A percentile compares a stretch with the other conserved stretches of the same genome.
Evolutionary conservation across 2,329 filamentous ascomycete species (phyloP).

Genomic region (Monosporascus cannonballus): DNA sequence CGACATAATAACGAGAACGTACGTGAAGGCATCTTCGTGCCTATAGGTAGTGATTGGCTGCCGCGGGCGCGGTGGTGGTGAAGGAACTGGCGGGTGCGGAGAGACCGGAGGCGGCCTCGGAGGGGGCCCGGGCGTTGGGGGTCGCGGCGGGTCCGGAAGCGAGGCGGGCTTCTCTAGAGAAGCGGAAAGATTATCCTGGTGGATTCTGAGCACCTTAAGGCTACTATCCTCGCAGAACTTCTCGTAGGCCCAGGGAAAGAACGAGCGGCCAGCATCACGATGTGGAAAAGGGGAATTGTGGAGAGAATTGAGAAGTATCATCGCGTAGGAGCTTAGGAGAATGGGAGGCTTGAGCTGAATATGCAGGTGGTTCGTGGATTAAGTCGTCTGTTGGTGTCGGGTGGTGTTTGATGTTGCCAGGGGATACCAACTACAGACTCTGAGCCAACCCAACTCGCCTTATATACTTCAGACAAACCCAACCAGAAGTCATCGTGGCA

Average conservation of each 20-base stretch:
- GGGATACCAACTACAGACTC: too few species aligned
- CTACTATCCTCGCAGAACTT: not conserved
- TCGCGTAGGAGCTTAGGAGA: too few species aligned
- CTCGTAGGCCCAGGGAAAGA: not conserved
- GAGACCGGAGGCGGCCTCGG: constrained; percentile 4
- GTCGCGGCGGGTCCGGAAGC: not conserved
- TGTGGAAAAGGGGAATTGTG: not conserved
- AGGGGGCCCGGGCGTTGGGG: not conserved
- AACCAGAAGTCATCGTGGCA: not conserved
- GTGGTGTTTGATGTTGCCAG: too few species aligned
- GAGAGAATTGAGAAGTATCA: too few species aligned
- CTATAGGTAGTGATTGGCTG: constrained; percentile 3
- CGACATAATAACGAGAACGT: constrained; percentile 8
- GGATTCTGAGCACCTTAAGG: not conserved
- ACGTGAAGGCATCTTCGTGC: constrained; percentile 1
- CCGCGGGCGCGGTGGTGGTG: constrained; percentile 24
- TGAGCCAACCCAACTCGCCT: too few species aligned
- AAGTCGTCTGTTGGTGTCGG: too few species aligned
- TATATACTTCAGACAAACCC: too few species aligned
- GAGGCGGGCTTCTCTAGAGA: not conserved
- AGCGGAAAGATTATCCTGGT: not conserved
- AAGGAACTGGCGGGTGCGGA: constrained; percentile 20
- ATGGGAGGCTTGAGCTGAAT: too few species aligned
- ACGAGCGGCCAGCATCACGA: not conserved
- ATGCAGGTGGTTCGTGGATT: too few species aligned